A percentile compares a stretch with the other conserved stretches of the same genome.
Evolutionary conservation across 768 basidiomycete genomes (phyloP).

Genomic region (Lentinula edodes): DNA sequence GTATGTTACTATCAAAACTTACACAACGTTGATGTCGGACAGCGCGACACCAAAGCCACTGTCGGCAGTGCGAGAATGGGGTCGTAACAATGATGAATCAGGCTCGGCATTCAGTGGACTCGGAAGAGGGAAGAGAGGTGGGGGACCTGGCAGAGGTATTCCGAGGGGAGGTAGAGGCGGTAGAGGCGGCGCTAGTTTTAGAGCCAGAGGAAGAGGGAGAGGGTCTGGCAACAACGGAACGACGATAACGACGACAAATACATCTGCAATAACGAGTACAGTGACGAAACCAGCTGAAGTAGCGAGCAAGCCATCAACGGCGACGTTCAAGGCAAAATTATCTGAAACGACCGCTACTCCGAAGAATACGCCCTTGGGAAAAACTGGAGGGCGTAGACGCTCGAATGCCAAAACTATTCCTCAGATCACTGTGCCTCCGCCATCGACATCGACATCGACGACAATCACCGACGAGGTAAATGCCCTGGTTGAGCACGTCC

Average conservation of each 20-base stretch:
- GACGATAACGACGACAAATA: conserved; percentile 5
- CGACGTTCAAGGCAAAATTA: neutral
- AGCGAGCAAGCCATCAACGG: neutral
- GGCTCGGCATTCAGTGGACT: conserved; percentile 43
- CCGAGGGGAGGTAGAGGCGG: conserved; percentile 28
- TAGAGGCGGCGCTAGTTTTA: neutral
- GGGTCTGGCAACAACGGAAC: conserved; percentile 20
- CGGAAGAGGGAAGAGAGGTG: conserved; percentile 26
- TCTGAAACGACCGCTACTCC: conserved; percentile 18
- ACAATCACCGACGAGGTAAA: conserved; percentile 45
- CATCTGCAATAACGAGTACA: neutral
- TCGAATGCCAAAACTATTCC: conserved; percentile 31
- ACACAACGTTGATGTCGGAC: neutral
- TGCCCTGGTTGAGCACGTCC: conserved; percentile 71
- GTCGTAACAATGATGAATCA: conserved; percentile 44
- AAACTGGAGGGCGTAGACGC: conserved; percentile 41
- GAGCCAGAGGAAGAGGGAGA: conserved; percentile 16
- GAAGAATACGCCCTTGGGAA: conserved; percentile 26
- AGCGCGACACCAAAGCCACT: neutral
- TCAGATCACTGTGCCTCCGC: conserved; percentile 50
- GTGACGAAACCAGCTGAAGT: neutral
- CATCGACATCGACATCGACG: conserved; percentile 14
- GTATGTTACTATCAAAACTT: neutral
- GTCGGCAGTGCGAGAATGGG: conserved; percentile 19
- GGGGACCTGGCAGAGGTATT: conserved; percentile 22